A percentile compares a stretch with the other conserved stretches of the same genome.
These are phyloP conservation scores for Fomitopsis schrenkii DNA, from an alignment of 1,284 basidiomycete species.

Conservation along the genomic window DNA sequence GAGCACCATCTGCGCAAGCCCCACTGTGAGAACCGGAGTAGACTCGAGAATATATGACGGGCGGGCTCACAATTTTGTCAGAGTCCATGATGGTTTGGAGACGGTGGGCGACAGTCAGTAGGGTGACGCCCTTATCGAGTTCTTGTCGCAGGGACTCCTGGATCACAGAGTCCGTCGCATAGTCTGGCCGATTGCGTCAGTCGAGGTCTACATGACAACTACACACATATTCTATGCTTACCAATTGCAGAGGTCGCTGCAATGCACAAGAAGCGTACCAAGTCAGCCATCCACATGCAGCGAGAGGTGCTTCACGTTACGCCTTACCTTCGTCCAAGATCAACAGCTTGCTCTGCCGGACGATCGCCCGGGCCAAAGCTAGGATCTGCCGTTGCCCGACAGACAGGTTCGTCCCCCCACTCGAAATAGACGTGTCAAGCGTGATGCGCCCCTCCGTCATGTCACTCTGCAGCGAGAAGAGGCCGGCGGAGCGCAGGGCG, in stretches of 20 bases:
- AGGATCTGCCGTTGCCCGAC: slow-evolving; percentile 58
- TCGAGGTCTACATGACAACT: neutral
- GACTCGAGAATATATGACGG: neutral
- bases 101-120: slow-evolving; percentile 65
- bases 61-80: slow-evolving; percentile 30
- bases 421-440: slow-evolving; percentile 49
- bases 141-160: slow-evolving; percentile 51
- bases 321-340: slow-evolving; percentile 56
- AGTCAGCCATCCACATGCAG: neutral
- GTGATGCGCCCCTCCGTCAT: slow-evolving; percentile 46
- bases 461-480: slow-evolving; percentile 51
- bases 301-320: neutral
- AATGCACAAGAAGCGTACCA: neutral
- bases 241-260: slow-evolving; percentile 35
- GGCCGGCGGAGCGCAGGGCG: slow-evolving; percentile 49
- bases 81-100: slow-evolving; percentile 69
- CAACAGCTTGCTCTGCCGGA: slow-evolving; percentile 54
- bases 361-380: slow-evolving; percentile 56
- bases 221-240: slow-evolving; percentile 13
- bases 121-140: slow-evolving; percentile 47
- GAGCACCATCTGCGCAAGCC: slow-evolving; percentile 12
- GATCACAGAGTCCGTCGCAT: slow-evolving; percentile 53
- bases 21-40: neutral
- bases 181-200: slow-evolving; percentile 28
- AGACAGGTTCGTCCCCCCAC: slow-evolving; percentile 59